These are phyloP conservation scores for Moelleriella libera DNA, from an alignment of 2,329 filamentous ascomycete species.

Conservation along the genomic window DNA sequence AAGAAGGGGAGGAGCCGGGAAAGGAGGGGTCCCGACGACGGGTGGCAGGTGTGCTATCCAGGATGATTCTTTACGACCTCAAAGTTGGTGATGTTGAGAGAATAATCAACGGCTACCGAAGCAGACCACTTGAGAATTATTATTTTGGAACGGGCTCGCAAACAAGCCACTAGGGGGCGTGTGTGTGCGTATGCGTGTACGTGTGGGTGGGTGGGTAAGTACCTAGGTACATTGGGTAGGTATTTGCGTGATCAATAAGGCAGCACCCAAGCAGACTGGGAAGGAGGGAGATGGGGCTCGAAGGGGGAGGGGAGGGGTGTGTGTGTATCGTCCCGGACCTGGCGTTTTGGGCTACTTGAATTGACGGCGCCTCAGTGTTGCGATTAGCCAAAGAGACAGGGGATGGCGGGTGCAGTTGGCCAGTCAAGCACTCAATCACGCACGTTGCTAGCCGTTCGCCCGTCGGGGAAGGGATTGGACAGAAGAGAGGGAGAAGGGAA, in stretches of 20 bases:
- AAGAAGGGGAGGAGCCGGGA: constrained; percentile 2
- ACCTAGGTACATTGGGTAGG: constrained; percentile 2
- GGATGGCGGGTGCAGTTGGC: too few relatives aligned
- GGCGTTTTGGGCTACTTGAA: constrained; percentile 11
- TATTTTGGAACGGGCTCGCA: constrained; percentile 19
- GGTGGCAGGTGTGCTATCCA: too few relatives aligned
- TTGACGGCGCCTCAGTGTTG: constrained; percentile 14
- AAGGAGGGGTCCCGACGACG: neutral
- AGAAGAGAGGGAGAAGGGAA: too few relatives aligned
- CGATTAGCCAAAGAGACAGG: constrained; percentile 15
- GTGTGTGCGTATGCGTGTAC: constrained; percentile 10
- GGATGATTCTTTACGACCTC: neutral
- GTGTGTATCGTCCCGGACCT: constrained; percentile 10
- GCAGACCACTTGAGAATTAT: constrained; percentile 22
- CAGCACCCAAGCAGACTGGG: neutral
- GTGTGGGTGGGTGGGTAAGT: neutral
- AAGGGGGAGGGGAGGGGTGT: constrained; percentile 9
- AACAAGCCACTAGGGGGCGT: constrained; percentile 3
- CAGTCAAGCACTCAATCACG: too few relatives aligned
- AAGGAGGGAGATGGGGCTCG: neutral
- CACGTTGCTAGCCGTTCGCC: too few relatives aligned
- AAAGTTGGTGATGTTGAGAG: constrained; percentile 4
- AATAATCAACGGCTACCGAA: constrained; percentile 5
- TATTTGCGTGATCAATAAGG: constrained; percentile 1
- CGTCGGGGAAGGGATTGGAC: too few relatives aligned